A percentile compares a stretch with the other conserved stretches of the same genome.
Evolutionary conservation across 2,329 filamentous ascomycete species (phyloP).

Genomic region (Raffaelea ambrosiae): DNA sequence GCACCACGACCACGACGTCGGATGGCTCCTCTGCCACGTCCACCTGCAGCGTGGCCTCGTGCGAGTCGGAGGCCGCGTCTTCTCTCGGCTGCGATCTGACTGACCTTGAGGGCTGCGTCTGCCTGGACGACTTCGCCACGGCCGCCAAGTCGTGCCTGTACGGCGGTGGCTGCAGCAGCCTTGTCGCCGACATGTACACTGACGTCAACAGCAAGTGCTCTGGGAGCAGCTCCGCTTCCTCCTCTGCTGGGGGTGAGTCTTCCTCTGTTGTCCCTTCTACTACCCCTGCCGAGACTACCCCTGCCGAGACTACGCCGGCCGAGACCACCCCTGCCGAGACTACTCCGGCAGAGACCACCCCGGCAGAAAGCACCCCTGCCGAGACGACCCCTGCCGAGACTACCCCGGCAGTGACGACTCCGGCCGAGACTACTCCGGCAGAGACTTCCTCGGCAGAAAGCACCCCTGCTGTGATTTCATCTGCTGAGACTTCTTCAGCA

Average conservation of each 20-base stretch:
- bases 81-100: neutral
- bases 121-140: neutral
- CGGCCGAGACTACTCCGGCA: neutral
- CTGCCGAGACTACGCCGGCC: neutral
- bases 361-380: neutral
- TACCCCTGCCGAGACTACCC: neutral
- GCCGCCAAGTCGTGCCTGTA: conserved; percentile 1
- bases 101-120: neutral
- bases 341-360: neutral
- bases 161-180: neutral
- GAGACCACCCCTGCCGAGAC: neutral
- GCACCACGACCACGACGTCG: neutral
- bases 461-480: neutral
- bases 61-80: neutral
- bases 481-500: neutral
- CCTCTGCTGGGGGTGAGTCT: neutral
- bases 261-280: neutral
- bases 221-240: neutral
- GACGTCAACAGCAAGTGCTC: neutral
- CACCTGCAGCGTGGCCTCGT: neutral
- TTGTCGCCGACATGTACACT: neutral
- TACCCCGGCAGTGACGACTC: neutral
- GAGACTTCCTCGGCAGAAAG: neutral
- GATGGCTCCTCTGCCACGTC: too few relatives aligned
- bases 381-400: neutral